Evolutionary conservation across 78 protist genomes (phyloP).

Genomic region (Dictyostelium capitatum): DNA sequence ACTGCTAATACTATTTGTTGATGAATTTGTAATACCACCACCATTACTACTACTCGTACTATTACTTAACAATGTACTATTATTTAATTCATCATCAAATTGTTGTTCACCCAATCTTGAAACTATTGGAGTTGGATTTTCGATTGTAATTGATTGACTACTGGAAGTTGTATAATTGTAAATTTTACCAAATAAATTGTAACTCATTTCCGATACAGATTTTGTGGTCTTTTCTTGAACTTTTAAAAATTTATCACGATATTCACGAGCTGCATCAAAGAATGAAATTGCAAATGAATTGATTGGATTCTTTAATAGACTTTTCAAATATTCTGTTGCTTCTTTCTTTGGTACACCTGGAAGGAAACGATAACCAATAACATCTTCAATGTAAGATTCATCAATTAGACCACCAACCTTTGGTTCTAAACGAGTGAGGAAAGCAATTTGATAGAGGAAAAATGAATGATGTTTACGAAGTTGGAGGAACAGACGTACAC

Average conservation of each 20-base stretch:
- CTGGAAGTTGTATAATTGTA: not conserved
- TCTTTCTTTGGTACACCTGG: slow-evolving; percentile 46
- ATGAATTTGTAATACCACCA: not conserved
- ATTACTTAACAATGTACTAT: not conserved
- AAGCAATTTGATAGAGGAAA: slow-evolving; percentile 53
- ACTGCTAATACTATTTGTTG: not conserved
- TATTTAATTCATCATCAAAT: not conserved
- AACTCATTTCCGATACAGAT: not conserved
- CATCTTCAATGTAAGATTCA: slow-evolving; percentile 31
- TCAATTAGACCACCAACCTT: not conserved
- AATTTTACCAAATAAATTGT: not conserved
- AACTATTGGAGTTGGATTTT: no score
- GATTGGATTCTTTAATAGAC: slow-evolving; percentile 1
- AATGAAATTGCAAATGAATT: slow-evolving; percentile 1
- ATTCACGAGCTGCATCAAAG: not conserved
- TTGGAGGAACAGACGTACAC: slow-evolving; percentile 1
- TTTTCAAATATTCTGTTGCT: slow-evolving; percentile 1
- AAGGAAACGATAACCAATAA: slow-evolving; percentile 33
- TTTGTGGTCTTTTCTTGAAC: slow-evolving; percentile 13
- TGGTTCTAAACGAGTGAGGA: slow-evolving; percentile 54
- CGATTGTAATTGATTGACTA: not conserved
- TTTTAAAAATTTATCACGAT: slow-evolving; percentile 2
- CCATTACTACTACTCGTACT: not conserved
- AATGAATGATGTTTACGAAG: slow-evolving; percentile 37
- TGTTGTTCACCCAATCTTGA: not conserved